phyloP scores from a whole-genome alignment of 257 asterid genomes.

The Gentiana straminea region DNA sequence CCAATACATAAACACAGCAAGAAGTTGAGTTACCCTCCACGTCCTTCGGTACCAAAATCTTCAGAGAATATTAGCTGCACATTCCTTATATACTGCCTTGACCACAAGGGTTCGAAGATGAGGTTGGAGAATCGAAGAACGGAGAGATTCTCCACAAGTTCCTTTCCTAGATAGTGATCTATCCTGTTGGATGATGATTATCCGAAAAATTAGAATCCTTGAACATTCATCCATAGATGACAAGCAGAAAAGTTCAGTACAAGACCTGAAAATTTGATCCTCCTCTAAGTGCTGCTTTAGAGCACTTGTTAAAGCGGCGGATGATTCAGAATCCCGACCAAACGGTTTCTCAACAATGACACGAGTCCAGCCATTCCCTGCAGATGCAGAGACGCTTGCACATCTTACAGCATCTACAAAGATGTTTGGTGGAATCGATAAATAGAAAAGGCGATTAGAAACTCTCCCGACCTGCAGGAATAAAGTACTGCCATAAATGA shows the following conservation, averaged over 20 bases:
- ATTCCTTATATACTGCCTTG: constrained; percentile 87
- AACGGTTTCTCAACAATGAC: constrained; percentile 98
- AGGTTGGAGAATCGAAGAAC: constrained; percentile 93
- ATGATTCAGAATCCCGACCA: constrained; percentile 92
- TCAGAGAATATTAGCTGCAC: constrained; percentile 95
- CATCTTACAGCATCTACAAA: constrained; percentile 79
- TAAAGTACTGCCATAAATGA: not conserved
- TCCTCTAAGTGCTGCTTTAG: constrained; percentile 80
- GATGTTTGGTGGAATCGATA: constrained; percentile 93
- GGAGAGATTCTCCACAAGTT: constrained; percentile 93
- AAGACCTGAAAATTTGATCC: constrained; percentile 87
- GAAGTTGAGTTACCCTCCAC: constrained; percentile 74
- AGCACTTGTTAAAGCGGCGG: constrained; percentile 79
- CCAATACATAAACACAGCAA: constrained; percentile 6
- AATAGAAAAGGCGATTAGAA: constrained; percentile 78
- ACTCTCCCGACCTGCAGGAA: constrained; percentile 63
- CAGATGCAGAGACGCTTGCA: constrained; percentile 82
- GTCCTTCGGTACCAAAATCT: constrained; percentile 98
- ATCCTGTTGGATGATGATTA: constrained; percentile 42
- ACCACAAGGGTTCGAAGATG: constrained; percentile 93
- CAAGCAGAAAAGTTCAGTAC: not conserved
- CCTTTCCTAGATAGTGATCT: constrained; percentile 98
- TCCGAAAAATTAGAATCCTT: not conserved
- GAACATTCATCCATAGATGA: constrained; percentile 1
- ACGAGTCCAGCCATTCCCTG: constrained; percentile 86